These are phyloP conservation scores for Musa beccarii DNA, from an alignment of 176 grass and related monocot genomes.

Conservation along the genomic window DNA sequence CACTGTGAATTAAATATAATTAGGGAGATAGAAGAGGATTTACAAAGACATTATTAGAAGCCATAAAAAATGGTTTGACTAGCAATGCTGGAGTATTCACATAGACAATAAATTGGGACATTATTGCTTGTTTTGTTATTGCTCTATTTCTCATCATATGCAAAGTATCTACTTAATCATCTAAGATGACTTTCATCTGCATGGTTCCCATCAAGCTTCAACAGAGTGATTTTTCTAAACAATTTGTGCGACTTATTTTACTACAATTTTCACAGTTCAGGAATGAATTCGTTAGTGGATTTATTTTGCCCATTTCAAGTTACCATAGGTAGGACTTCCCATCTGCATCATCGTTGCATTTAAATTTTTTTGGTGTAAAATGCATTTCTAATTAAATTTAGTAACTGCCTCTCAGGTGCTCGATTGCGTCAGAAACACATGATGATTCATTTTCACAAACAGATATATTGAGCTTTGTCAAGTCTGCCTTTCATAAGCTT, in stretches of 20 bases:
- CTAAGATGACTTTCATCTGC: too few species aligned
- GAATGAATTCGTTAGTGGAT: neutral
- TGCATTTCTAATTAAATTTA: neutral
- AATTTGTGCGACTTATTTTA: neutral
- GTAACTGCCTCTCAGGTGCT: neutral
- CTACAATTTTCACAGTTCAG: neutral
- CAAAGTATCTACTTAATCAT: too few species aligned
- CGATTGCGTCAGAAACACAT: neutral
- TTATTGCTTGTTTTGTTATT: too few species aligned
- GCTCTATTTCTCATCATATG: too few species aligned
- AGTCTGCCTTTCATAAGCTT: neutral
- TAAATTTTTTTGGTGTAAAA: neutral
- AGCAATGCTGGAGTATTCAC: too few species aligned
- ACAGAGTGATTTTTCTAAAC: too few species aligned
- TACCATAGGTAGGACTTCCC: neutral
- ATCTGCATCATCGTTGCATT: neutral
- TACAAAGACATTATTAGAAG: too few species aligned
- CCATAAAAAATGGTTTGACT: too few species aligned
- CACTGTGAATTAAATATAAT: too few species aligned
- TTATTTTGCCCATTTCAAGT: neutral
- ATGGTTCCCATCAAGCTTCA: too few species aligned
- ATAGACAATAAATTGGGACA: too few species aligned
- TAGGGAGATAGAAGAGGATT: too few species aligned
- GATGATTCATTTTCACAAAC: neutral
- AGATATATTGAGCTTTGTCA: slow-evolving; percentile 1